Base-by-base conservation (phyloP, 805 yeast species). In the Blastobotrys mokoenaii region DNA sequence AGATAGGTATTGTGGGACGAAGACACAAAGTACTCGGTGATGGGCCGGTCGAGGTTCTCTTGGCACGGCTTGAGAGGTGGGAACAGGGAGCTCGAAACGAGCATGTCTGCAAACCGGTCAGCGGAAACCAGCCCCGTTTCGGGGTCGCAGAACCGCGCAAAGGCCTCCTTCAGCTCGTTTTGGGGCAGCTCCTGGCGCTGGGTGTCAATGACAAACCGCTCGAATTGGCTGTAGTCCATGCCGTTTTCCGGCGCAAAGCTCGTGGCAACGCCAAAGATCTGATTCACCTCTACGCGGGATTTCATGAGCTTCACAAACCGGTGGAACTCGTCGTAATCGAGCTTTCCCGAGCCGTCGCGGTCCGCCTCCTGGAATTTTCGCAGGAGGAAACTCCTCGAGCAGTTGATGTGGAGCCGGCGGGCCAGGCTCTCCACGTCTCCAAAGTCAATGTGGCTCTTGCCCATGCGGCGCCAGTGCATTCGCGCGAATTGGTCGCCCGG, bases 1-100 rank as follows among this genome's bases (percentile, higher is more conserved):
- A 93, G 68, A 57, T 93, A 93, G 0, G 98, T 93, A 60, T 93
- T 93, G 62, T 93, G 99, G 0, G 97, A 88, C 0, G 97, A 86
- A 0, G 96, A 87, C 27, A 94, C 84, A 58, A 69, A 87, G 61
- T 94, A 93, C 55, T 89, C 90, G 58, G 79, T 85, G 32, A 93
- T 58, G 0, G 98, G 97, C 22, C 68, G 67, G 0, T 76, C 58
- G 46, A 74, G 68, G 49, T 79, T 79, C 32, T 62, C 65, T n/a
- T 48, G 51, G 11, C 38, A 31, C 8, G 40, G 12, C 15, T 44
- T 43, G 18, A 48, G 37, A 3, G 53, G 46, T 1, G 48, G 57
- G 49, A 55, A 61, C 42, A 46, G 52, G n/a, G n/a, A n/a, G 1
- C 64, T 58, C 5, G 72, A 60, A 27, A 37, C 32, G 14, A 75